phyloP scores from a whole-genome alignment of 805 yeast species.

The Saturnispora galanensis region DNA sequence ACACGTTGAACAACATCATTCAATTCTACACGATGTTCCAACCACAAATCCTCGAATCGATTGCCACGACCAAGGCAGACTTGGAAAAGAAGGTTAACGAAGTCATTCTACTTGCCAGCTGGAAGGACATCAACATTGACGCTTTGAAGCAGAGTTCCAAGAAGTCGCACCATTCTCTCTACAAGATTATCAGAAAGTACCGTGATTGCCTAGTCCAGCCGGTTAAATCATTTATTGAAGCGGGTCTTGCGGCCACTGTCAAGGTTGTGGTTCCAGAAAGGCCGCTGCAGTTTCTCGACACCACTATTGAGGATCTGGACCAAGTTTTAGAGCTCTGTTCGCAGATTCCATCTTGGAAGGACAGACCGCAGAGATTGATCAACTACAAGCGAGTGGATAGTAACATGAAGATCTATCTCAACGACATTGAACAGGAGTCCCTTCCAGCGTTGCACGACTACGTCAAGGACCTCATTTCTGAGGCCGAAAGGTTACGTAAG shows the following conservation, averaged over 20 bases:
- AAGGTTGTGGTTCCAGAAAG: constrained; percentile 3
- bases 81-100: constrained; percentile 78
- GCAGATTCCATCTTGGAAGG: constrained; percentile 37
- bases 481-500: constrained; percentile 51
- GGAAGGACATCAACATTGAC: constrained; percentile 93
- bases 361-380: constrained; percentile 48
- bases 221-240: constrained; percentile 47
- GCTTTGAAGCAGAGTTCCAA: constrained; percentile 92
- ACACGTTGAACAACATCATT: constrained; percentile 48
- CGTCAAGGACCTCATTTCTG: constrained; percentile 44
- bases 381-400: constrained; percentile 40
- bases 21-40: constrained; percentile 60
- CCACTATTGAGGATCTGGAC: constrained; percentile 5
- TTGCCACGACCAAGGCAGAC: constrained; percentile 37
- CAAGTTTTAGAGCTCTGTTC: constrained; percentile 20
- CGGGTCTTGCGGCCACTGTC: constrained; percentile 33
- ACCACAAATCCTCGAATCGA: constrained; percentile 35
- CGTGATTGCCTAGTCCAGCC: constrained; percentile 48
- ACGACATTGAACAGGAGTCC: constrained; percentile 24
- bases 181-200: constrained; percentile 76
- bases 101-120: constrained; percentile 80
- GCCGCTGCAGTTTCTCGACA: background rate
- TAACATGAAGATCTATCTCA: constrained; percentile 45
- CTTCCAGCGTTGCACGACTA: constrained; percentile 44
- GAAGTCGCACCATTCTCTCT: constrained; percentile 74